Conservation (phyloP, 2,329 filamentous ascomycete species). For the Tolypocladium sp. region DNA sequence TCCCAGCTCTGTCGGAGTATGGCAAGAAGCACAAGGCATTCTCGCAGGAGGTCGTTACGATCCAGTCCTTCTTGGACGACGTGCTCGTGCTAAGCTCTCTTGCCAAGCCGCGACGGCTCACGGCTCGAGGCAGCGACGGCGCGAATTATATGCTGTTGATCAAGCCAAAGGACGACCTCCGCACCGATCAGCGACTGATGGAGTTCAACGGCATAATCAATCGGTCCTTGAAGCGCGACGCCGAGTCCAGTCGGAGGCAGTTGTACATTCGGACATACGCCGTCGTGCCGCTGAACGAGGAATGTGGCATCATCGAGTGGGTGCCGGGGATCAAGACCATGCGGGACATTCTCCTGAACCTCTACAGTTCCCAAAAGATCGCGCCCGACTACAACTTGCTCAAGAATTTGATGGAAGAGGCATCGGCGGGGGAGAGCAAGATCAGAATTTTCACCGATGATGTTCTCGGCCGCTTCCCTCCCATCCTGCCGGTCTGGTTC, state of each 20-base stretch:
- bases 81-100: constrained; percentile 85
- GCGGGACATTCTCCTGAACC: constrained; percentile 75
- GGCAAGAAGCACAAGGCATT: constrained; percentile 78
- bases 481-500: constrained; percentile 90
- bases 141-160: constrained; percentile 82
- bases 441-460: constrained; percentile 61
- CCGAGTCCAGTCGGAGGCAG: constrained; percentile 80
- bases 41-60: constrained; percentile 75
- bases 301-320: constrained; percentile 98
- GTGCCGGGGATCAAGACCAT: constrained; percentile 92
- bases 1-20: constrained; percentile 67
- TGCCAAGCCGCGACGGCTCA: constrained; percentile 85
- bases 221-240: constrained; percentile 80
- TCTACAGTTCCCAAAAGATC: constrained; percentile 70
- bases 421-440: constrained; percentile 46
- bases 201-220: constrained; percentile 99
- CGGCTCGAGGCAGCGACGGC: constrained; percentile 80
- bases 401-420: constrained; percentile 54
- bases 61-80: constrained; percentile 73
- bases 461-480: constrained; percentile 59
- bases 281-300: constrained; percentile 92
- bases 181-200: constrained; percentile 97
- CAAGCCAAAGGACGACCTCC: constrained; percentile 95
- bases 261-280: constrained; percentile 96
- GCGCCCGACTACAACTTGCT: constrained; percentile 61